Percentiles rank a stretch among this genome's conserved stretches.
phyloP scores from a whole-genome alignment of 2,329 filamentous ascomycete genomes.

The Rutstroemia sydowiana region DNA sequence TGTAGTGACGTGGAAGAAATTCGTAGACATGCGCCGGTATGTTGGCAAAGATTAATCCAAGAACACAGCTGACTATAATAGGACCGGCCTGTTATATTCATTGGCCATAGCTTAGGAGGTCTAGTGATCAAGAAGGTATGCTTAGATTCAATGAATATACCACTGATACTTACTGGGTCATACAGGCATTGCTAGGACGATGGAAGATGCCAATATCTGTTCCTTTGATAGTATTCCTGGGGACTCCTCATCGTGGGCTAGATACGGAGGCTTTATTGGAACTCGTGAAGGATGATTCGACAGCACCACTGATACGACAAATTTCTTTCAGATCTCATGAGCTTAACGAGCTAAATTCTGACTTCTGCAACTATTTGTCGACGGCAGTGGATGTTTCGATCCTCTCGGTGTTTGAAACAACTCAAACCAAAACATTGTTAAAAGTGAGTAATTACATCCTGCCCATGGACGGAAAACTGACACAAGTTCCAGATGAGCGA shows the following conservation, averaged over 20 bases:
- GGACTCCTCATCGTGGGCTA: slow-evolving; percentile 22
- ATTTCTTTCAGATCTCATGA: slow-evolving; percentile 16
- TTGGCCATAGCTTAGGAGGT: slow-evolving; percentile 33
- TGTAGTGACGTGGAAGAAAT: slow-evolving; percentile 21
- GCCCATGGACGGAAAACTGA: not conserved
- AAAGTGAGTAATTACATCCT: slow-evolving; percentile 1
- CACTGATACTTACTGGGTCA: not conserved
- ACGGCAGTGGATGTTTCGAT: slow-evolving; percentile 14
- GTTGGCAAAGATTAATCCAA: not conserved
- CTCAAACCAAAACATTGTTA: slow-evolving; percentile 15
- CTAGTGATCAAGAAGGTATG: slow-evolving; percentile 31
- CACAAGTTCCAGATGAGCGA: slow-evolving; percentile 1
- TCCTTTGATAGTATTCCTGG: slow-evolving; percentile 22
- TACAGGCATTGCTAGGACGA: slow-evolving; percentile 5
- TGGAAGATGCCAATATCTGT: slow-evolving; percentile 11
- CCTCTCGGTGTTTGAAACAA: slow-evolving; percentile 18
- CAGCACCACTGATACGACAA: slow-evolving; percentile 17
- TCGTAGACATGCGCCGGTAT: slow-evolving; percentile 12
- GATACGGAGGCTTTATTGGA: slow-evolving; percentile 17
- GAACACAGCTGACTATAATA: not conserved
- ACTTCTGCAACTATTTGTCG: slow-evolving; percentile 13
- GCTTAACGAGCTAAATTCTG: slow-evolving; percentile 14
- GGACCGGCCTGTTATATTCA: slow-evolving; percentile 23
- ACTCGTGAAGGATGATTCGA: slow-evolving; percentile 17
- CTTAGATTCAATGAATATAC: not conserved